Percentiles rank a stretch among this genome's conserved stretches.
Conservation (phyloP, 176 grass and related monocot genomes). For the Echinochloa phyllopogon region DNA sequence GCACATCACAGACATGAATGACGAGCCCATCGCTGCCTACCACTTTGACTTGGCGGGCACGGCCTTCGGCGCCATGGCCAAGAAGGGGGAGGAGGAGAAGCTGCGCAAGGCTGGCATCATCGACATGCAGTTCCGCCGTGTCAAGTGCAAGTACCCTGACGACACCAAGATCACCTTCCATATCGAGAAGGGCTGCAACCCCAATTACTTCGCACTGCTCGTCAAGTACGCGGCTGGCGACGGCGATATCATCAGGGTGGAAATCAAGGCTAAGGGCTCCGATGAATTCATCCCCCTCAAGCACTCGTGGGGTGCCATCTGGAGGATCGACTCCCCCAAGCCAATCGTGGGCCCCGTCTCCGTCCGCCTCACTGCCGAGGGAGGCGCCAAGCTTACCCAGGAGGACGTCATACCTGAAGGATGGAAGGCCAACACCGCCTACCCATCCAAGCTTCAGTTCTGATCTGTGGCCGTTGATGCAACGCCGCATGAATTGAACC, state of each 20-base stretch:
- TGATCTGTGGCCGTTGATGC: background rate
- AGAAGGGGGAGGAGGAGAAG: slow-evolving; percentile 46
- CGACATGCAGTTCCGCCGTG: slow-evolving; percentile 46
- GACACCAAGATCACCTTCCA: slow-evolving; percentile 62
- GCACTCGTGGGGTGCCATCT: slow-evolving; percentile 57
- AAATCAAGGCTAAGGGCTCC: slow-evolving; percentile 32
- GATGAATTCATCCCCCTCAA: slow-evolving; percentile 26
- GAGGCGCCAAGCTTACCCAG: slow-evolving; percentile 31
- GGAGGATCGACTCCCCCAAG: slow-evolving; percentile 44
- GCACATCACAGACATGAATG: slow-evolving; percentile 51
- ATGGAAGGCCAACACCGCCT: slow-evolving; percentile 45
- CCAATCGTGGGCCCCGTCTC: slow-evolving; percentile 46
- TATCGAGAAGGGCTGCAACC: slow-evolving; percentile 57
- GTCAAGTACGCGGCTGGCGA: slow-evolving; percentile 57
- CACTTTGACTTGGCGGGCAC: slow-evolving; percentile 61
- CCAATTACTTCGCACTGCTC: slow-evolving; percentile 42
- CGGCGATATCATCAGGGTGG: slow-evolving; percentile 41
- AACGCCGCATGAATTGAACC: too few species aligned
- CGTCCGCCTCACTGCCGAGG: slow-evolving; percentile 41
- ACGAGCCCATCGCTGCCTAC: slow-evolving; percentile 37
- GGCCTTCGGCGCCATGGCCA: slow-evolving; percentile 61
- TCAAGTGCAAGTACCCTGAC: slow-evolving; percentile 46
- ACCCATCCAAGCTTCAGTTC: slow-evolving; percentile 50
- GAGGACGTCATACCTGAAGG: slow-evolving; percentile 45
- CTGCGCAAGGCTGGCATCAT: slow-evolving; percentile 60